Conservation (phyloP, 2,329 filamentous ascomycete species). For the Colletotrichum scovillei region DNA sequence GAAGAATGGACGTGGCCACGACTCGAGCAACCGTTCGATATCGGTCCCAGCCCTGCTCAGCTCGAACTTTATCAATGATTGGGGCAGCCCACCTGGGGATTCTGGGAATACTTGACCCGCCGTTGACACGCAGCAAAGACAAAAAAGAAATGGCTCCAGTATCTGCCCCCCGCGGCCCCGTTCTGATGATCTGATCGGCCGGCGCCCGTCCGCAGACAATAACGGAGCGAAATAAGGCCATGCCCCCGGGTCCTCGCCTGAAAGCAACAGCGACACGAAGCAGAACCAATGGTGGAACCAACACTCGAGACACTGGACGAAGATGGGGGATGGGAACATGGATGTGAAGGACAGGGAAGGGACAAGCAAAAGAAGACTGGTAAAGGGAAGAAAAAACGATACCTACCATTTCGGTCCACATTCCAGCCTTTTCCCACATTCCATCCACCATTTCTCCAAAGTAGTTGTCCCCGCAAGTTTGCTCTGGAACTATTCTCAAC, state of each 20-base stretch:
- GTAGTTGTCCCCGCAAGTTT: constrained; percentile 1
- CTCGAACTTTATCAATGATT: constrained; percentile 7
- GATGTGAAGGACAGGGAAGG: background rate
- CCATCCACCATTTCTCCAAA: background rate
- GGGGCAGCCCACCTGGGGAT: constrained; percentile 3
- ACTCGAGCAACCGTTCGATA: constrained; percentile 22
- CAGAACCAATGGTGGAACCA: constrained; percentile 21
- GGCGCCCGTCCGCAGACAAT: constrained; percentile 12
- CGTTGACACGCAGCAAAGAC: constrained; percentile 21
- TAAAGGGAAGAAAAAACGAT: background rate
- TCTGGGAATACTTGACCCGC: background rate
- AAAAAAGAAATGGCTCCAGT: background rate
- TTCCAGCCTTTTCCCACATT: constrained; percentile 15
- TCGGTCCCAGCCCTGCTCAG: constrained; percentile 3
- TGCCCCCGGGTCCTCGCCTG: constrained; percentile 9
- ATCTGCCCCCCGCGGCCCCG: constrained; percentile 8
- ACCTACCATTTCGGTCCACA: background rate
- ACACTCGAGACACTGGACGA: constrained; percentile 26
- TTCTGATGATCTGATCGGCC: constrained; percentile 27
- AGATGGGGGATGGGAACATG: background rate
- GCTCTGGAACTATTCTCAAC: constrained; percentile 2
- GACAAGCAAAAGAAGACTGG: background rate
- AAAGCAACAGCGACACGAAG: background rate
- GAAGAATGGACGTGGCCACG: background rate
- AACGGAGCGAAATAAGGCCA: background rate